phyloP scores from a whole-genome alignment of 768 basidiomycete genomes.

The Mycena vitilis region DNA sequence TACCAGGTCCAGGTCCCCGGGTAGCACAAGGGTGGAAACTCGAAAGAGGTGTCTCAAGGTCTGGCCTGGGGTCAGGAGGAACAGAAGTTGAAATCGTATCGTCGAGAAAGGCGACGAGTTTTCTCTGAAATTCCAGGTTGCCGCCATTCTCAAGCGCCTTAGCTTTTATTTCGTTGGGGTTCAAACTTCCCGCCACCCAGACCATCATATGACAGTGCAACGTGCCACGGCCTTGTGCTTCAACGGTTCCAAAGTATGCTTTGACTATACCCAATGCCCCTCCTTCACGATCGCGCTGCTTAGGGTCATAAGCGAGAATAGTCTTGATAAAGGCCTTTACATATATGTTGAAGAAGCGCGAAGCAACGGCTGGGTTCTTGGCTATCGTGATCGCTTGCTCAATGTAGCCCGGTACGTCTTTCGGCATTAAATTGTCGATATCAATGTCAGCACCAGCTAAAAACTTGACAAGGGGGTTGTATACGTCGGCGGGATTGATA shows the following conservation, averaged over 20 bases:
- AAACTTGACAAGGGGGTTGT: too few species aligned
- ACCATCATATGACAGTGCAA: slow-evolving; percentile 19
- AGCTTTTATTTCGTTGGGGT: slow-evolving; percentile 13
- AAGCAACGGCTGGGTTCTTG: too few species aligned
- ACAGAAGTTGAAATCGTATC: background rate
- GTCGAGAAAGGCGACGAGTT: background rate
- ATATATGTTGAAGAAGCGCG: too few species aligned
- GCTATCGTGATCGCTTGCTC: too few species aligned
- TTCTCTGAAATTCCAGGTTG: background rate
- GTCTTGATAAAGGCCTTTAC: too few species aligned
- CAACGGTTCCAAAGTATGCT: background rate
- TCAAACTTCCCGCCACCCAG: slow-evolving; percentile 8
- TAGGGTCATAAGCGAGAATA: too few species aligned
- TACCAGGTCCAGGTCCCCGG: background rate
- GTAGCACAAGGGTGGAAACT: background rate
- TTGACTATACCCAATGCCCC: too few species aligned
- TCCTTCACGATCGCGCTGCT: too few species aligned
- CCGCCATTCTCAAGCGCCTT: slow-evolving; percentile 3
- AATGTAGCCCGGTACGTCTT: too few species aligned
- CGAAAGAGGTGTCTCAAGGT: background rate
- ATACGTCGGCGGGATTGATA: too few species aligned
- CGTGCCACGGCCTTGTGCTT: slow-evolving; percentile 5
- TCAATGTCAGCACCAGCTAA: too few species aligned
- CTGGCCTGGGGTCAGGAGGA: background rate
- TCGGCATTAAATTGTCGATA: too few species aligned